Conservation (phyloP, 306 rosid genomes). For the Ormosia semicastrata region DNA sequence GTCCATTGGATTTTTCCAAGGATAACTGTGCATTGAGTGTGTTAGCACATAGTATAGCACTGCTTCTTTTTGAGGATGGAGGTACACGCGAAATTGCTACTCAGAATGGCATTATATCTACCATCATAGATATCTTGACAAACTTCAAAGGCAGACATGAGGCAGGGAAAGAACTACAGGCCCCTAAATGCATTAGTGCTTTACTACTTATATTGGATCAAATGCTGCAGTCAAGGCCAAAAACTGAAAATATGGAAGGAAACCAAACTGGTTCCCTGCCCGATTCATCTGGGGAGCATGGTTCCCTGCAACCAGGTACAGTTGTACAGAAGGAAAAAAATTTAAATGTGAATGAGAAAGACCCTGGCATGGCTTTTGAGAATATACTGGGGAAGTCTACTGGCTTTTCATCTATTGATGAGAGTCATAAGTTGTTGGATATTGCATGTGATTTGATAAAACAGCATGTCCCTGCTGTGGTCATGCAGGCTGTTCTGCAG, state of each 20-base stretch:
- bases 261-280: slow-evolving; percentile 53
- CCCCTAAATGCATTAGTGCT: slow-evolving; percentile 85
- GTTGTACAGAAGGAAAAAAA: slow-evolving; percentile 42
- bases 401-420: slow-evolving; percentile 81
- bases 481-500: slow-evolving; percentile 98
- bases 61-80: slow-evolving; percentile 90
- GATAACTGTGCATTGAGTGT: slow-evolving; percentile 76
- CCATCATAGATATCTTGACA: slow-evolving; percentile 68
- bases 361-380: slow-evolving; percentile 50
- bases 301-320: slow-evolving; percentile 52
- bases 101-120: slow-evolving; percentile 66
- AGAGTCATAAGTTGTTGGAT: slow-evolving; percentile 66
- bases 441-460: slow-evolving; percentile 91
- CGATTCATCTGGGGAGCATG: slow-evolving; percentile 56
- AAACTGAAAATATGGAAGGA: slow-evolving; percentile 62
- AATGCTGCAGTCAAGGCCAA: slow-evolving; percentile 82
- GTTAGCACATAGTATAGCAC: slow-evolving; percentile 76
- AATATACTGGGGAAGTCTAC: slow-evolving; percentile 81
- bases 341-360: slow-evolving; percentile 47
- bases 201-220: slow-evolving; percentile 86
- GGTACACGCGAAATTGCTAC: slow-evolving; percentile 84
- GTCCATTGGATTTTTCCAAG: slow-evolving; percentile 72
- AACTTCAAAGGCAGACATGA: slow-evolving; percentile 65
- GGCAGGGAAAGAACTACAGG: slow-evolving; percentile 57
- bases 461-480: slow-evolving; percentile 85